Evolutionary conservation across 2,329 filamentous ascomycete species (phyloP).

Genomic region (Ophiostoma perfectum): DNA sequence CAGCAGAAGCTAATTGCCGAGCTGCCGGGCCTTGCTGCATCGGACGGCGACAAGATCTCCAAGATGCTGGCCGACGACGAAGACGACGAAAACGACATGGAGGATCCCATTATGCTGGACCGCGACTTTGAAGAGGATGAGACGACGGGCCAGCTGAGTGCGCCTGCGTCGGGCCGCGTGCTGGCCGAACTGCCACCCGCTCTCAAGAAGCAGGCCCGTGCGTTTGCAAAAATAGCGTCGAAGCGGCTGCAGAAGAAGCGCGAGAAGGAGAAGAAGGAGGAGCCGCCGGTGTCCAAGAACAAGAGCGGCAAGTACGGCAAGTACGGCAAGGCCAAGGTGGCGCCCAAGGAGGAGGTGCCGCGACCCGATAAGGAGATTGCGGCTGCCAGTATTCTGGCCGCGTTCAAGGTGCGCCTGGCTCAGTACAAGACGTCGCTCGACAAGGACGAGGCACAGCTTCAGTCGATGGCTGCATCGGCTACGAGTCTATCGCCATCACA

Average conservation of each 20-base stretch:
- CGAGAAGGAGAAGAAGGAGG: conserved; percentile 30
- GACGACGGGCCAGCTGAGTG: conserved; percentile 41
- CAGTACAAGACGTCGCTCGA: conserved; percentile 33
- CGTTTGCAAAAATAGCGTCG: conserved; percentile 45
- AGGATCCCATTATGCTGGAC: conserved; percentile 69
- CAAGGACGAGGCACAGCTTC: conserved; percentile 29
- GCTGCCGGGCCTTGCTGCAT: conserved; percentile 25
- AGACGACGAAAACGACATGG: conserved; percentile 61
- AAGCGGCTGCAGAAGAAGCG: conserved; percentile 28
- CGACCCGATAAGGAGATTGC: conserved; percentile 34
- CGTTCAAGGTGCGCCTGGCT: conserved; percentile 28
- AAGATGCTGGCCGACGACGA: conserved; percentile 34
- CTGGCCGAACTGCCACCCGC: conserved; percentile 45
- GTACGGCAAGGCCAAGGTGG: background rate
- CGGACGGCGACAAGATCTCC: conserved; percentile 41
- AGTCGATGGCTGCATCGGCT: background rate
- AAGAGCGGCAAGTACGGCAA: conserved; percentile 19
- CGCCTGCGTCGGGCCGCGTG: conserved; percentile 24
- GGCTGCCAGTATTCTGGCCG: conserved; percentile 36
- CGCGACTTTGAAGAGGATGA: conserved; percentile 49
- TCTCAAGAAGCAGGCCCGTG: conserved; percentile 48
- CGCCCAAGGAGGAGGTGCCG: background rate
- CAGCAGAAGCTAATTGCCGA: conserved; percentile 25
- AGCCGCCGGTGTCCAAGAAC: conserved; percentile 29
- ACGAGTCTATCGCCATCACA: conserved; percentile 13